Evolutionary conservation across 2,329 filamentous ascomycete genomes (phyloP).

Genomic region (Apiospora pterosperma): DNA sequence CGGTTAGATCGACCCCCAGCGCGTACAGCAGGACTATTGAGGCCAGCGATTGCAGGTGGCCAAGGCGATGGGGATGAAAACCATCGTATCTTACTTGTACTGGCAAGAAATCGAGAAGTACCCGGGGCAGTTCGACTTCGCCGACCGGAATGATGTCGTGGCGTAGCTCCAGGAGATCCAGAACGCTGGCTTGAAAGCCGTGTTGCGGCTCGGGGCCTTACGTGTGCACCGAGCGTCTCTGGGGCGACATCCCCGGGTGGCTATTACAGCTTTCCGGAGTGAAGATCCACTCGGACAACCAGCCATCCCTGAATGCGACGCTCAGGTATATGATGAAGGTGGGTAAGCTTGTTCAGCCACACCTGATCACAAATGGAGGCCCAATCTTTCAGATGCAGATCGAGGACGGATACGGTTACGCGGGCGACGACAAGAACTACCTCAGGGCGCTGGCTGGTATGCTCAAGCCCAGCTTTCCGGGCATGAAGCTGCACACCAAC

Average conservation of each 20-base stretch:
- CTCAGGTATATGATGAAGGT: slow-evolving; percentile 37
- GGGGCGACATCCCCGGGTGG: slow-evolving; percentile 47
- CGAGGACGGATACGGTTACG: slow-evolving; percentile 50
- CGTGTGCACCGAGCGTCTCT: slow-evolving; percentile 46
- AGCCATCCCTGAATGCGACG: slow-evolving; percentile 34
- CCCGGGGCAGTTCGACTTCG: slow-evolving; percentile 33
- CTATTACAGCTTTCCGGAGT: slow-evolving; percentile 36
- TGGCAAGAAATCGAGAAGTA: slow-evolving; percentile 46
- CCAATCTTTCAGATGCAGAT: slow-evolving; percentile 48
- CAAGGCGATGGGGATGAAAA: slow-evolving; percentile 45
- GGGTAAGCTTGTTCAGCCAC: neutral
- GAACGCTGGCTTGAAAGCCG: slow-evolving; percentile 41
- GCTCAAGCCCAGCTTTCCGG: slow-evolving; percentile 34
- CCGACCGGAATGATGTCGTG: slow-evolving; percentile 42
- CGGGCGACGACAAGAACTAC: slow-evolving; percentile 42
- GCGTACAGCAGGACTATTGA: slow-evolving; percentile 45
- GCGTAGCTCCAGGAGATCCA: slow-evolving; percentile 44
- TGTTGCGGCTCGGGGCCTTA: slow-evolving; percentile 46
- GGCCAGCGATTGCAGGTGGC: slow-evolving; percentile 40
- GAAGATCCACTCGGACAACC: slow-evolving; percentile 37
- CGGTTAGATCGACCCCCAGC: slow-evolving; percentile 48
- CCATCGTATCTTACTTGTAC: slow-evolving; percentile 47
- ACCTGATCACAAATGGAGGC: slow-evolving; percentile 32
- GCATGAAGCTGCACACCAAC: slow-evolving; percentile 45
- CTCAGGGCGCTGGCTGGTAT: slow-evolving; percentile 37